Base-by-base conservation (phyloP, 1,284 basidiomycete genomes). In the Leucocoprinus gongylophorus region DNA sequence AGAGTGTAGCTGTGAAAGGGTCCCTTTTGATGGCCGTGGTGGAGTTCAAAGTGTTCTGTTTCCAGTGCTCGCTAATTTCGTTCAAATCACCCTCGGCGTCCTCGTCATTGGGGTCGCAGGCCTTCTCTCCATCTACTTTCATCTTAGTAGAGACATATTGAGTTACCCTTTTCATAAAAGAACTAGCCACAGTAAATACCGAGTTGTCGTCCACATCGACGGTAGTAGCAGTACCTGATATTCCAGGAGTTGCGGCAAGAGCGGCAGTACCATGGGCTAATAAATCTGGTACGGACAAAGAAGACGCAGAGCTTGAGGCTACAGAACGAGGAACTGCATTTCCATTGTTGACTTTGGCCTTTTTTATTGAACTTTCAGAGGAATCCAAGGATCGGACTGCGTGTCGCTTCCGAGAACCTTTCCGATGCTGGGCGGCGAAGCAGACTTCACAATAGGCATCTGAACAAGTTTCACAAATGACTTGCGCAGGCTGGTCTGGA, bases 391-490 rank as follows among this genome's bases (percentile, higher is more conserved):
- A 68, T 55, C 74, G 82, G n/a, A 73, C 71, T 4, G 67, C 66
- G 64, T 91, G 88, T 40, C 65, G 64, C 65, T 83, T 88, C 44
- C 88, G 74, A 3, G 80, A 74, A 15, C 88, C 88, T 60, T 90
- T 91, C 46, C 88, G 72, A 65, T 91, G 88, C 61, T 87, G 86
- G 0, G 87, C 78, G 10, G 84, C 77, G 64, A 85, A 91, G 69
- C 88, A 91, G 20, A 91, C 88, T 63, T 89, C 83, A 56, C 88
- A 91, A 61, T 81, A 91, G 32, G 74, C 67, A 63, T 91, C 88
- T 6, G 60, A 67, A 62, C 88, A 91, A 9, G 76, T 73, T 61
- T 84, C 80, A 59, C 88, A 91, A 46, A 72, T 66, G 15, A 90
- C 61, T 61, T 88, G 79, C 7, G 86, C 84, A 51, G 88, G 87